These are phyloP conservation scores for Starmerella cellae DNA, from an alignment of 805 yeast genomes.

Conservation along the genomic window DNA sequence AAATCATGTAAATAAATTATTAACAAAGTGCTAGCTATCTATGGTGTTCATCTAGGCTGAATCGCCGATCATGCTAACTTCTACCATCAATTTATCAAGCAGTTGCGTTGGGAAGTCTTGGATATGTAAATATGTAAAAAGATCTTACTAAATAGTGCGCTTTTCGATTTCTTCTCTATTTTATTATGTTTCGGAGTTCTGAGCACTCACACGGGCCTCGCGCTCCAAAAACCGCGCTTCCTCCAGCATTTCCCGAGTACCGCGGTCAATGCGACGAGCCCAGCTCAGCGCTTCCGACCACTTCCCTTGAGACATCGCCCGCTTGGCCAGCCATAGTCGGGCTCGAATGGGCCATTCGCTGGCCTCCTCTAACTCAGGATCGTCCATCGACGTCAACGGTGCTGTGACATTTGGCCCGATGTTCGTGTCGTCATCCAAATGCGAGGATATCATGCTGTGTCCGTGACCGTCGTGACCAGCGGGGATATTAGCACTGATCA, in stretches of 20 bases:
- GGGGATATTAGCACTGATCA: not conserved
- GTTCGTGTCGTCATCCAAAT: not conserved
- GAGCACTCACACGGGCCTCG: constrained; percentile 36
- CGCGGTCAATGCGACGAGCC: constrained; percentile 57
- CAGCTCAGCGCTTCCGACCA: constrained; percentile 59
- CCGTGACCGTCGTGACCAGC: not conserved
- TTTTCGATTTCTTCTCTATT: too few species aligned
- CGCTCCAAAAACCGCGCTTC: constrained; percentile 77
- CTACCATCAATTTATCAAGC: too few species aligned
- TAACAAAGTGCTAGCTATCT: too few species aligned
- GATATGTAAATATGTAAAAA: too few species aligned
- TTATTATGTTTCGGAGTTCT: not conserved
- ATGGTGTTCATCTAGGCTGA: too few species aligned
- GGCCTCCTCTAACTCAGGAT: not conserved
- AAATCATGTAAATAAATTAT: too few species aligned
- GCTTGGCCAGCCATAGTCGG: constrained; percentile 70
- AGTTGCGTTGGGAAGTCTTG: too few species aligned
- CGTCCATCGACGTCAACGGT: not conserved
- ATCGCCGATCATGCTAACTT: too few species aligned
- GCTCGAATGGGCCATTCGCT: constrained; percentile 40
- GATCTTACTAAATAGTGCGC: too few species aligned
- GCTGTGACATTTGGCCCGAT: not conserved
- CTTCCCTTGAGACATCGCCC: constrained; percentile 42
- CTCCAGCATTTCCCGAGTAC: constrained; percentile 37
- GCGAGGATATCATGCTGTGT: not conserved